Evolutionary conservation across 2,329 filamentous ascomycete species (phyloP).

Genomic region (Sarocladium strictum): DNA sequence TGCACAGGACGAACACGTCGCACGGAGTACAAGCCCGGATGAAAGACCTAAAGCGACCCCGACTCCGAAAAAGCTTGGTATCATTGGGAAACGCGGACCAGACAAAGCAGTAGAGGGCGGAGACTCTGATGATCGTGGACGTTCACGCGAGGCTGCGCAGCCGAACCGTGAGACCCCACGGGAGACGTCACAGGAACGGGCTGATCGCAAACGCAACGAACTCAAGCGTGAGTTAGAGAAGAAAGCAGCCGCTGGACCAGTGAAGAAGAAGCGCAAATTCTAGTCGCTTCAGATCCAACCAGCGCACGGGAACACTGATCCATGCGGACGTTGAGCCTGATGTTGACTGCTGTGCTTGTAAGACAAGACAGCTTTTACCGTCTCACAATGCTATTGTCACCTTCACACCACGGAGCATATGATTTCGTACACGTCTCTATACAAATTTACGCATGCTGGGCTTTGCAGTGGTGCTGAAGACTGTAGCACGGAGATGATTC

Average conservation of each 20-base stretch:
- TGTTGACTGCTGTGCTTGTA: background rate
- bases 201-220: constrained; percentile 45
- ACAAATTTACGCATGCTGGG: background rate
- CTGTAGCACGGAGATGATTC: too few species aligned
- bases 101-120: constrained; percentile 15
- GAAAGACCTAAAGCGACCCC: constrained; percentile 10
- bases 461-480: background rate
- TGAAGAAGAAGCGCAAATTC: constrained; percentile 52
- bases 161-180: constrained; percentile 22
- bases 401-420: background rate
- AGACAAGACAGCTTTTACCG: background rate
- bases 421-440: background rate
- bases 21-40: constrained; percentile 9
- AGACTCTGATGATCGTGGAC: constrained; percentile 15
- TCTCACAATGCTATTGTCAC: background rate
- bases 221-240: constrained; percentile 43
- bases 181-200: constrained; percentile 39
- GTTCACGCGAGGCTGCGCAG: constrained; percentile 17
- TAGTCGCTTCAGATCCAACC: constrained; percentile 17
- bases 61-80: constrained; percentile 24
- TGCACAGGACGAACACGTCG: constrained; percentile 11
- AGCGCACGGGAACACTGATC: background rate
- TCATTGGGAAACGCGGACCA: constrained; percentile 24
- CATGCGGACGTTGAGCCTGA: background rate
- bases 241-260: constrained; percentile 42